Evolutionary conservation across 768 basidiomycete species (phyloP), one percentile per base, ranked within the genome.

Genomic region (Neoboletus subvelutipes): DNA sequence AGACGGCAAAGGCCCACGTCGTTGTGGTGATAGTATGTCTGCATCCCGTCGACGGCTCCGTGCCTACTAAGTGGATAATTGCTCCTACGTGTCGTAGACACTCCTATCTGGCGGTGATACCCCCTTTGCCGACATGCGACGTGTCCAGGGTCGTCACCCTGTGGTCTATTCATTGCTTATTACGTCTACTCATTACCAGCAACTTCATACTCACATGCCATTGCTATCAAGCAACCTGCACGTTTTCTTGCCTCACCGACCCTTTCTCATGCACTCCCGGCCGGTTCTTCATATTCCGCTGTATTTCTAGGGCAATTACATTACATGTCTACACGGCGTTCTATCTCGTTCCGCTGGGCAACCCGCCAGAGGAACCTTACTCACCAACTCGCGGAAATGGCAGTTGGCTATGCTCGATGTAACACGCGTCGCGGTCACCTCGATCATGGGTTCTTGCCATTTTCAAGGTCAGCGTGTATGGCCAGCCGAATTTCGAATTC

Each of bases 351-450:
- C 20, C 34, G 53, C 9, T 33, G 20, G 20, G 17, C 37, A 18
- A 36, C 22, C 24, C 24, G 5, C 20, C 26, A 29, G 10, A 22
- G 26, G 7, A 24, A 29, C 13, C 28, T 58, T 41, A 50, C 20
- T 55, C 41, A 36, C 43, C 34, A 28, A 22, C 26, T 36, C 45
- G 45, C 64, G 59, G 62, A 67, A 53, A 67, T 65, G 41, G 47
- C 24, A 24, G 17, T 18, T 50, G 65, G 57, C 65, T 62, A 59
- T 65, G 64, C 56, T 48, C 59, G 34, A 58, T 49, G n/a, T 64
- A 31, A 37, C 50, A 43, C 18, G 50, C 46, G 18, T 31, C 37
- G 24, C 36, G 48, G 37, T 29, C 46, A 28, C 49, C 26, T 55
- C 47, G 40, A 40, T 54, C 28, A 33, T 42, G 31, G n/a, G 12